Conservation (phyloP, 2,329 filamentous ascomycete species). For the Neurospora sp. region DNA sequence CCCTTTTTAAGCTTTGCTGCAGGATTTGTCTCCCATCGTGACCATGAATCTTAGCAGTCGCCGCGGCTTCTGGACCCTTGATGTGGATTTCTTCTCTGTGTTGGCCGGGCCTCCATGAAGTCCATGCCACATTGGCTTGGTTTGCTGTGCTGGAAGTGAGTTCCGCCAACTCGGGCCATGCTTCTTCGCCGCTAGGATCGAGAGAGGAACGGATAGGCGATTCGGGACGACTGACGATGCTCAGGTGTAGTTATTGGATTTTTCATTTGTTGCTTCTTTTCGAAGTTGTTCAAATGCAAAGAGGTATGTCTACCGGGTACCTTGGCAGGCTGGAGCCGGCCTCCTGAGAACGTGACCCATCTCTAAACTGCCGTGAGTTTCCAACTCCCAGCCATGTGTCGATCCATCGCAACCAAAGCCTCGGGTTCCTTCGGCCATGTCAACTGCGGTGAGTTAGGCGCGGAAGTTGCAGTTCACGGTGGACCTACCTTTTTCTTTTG, state of each 20-base stretch:
- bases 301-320: not conserved
- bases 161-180: not conserved
- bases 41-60: not conserved
- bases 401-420: not conserved
- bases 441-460: not conserved
- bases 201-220: not conserved
- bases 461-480: not conserved
- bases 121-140: not conserved
- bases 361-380: not conserved
- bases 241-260: not conserved
- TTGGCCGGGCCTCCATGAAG: not conserved
- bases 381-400: not conserved
- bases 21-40: not conserved
- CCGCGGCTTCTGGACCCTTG: not conserved
- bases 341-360: not conserved
- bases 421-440: not conserved
- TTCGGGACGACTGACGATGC: not conserved
- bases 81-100: not conserved
- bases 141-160: not conserved
- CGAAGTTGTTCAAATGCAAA: not conserved
- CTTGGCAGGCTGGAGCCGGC: not conserved
- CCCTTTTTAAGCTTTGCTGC: not conserved
- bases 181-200: not conserved
- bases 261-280: not conserved
- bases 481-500: not conserved